phyloP scores from a whole-genome alignment of 2,329 filamentous ascomycete genomes.

The Xylaria sp. region DNA sequence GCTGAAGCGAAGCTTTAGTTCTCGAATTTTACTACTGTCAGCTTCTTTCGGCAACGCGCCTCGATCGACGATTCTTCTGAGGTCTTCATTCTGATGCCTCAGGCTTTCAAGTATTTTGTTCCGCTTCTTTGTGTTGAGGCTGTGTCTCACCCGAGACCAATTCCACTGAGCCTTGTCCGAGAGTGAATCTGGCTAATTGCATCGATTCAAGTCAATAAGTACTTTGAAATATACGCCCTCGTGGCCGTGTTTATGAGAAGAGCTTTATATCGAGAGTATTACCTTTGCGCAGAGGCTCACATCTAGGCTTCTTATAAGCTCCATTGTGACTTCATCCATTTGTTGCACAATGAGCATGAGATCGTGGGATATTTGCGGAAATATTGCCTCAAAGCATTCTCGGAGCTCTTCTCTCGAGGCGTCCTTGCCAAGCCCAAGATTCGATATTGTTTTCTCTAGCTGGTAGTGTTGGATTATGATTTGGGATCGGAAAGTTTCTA shows the following conservation, averaged over 20 bases:
- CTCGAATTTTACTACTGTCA: conserved; percentile 3
- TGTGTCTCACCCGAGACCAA: conserved; percentile 10
- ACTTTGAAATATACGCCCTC: not conserved
- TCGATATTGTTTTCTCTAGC: conserved; percentile 1
- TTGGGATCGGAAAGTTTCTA: conserved; percentile 5
- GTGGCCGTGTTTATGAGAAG: not conserved
- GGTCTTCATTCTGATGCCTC: conserved; percentile 1
- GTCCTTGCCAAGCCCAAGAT: conserved; percentile 2
- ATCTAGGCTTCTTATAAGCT: not conserved
- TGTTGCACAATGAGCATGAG: conserved; percentile 1
- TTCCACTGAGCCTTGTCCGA: not conserved
- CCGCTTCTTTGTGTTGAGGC: conserved; percentile 7
- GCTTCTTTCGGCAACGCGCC: conserved; percentile 7
- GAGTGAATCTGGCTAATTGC: not conserved
- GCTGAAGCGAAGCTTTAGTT: conserved; percentile 8
- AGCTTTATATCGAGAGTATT: not conserved
- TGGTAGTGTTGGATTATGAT: conserved; percentile 7
- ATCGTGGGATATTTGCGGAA: conserved; percentile 9
- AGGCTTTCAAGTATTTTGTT: conserved; percentile 4
- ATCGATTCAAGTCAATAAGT: not conserved
- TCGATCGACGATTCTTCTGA: conserved; percentile 7
- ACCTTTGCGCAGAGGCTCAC: conserved; percentile 1
- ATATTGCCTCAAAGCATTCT: conserved; percentile 6
- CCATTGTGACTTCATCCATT: not conserved
- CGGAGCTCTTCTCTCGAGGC: not conserved